Base-by-base conservation (phyloP, 441 rosid species). In the Theobroma grandiflorum region DNA sequence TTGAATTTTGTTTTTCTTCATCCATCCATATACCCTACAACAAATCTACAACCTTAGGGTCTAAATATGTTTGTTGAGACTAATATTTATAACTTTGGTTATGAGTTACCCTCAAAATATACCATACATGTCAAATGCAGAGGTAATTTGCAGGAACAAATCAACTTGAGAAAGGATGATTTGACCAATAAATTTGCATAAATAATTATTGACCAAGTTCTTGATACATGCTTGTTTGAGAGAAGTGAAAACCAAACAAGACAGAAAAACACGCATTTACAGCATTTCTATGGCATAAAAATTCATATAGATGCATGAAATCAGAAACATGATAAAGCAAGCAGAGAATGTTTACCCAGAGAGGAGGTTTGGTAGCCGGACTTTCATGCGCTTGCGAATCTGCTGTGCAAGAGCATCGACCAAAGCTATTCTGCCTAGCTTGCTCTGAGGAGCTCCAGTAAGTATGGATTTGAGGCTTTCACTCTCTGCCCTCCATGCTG, bases 401-500 rank as follows among this genome's bases (percentile, higher is more conserved):
- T 91, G 92, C 67, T 77, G 85, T 31, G 94, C 93, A 80, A 92
- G 88, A 38, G 93, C 87, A 76, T 92, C 94, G 59, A 89, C 92
- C 80, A 92, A 81, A 74, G 96, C 91, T 79, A 89, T 81, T 88
- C 96, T 90, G 47, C 96, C 96, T 40, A 91, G 90, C 84, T 89
- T 90, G 89, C 84, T 88, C 76, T 82, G 93, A 58, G 94, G 96
- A 79, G 89, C 89, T 79, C 92, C 92, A 63, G 89, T 87, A 79
- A 92, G 76, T 82, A 90, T 90, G 67, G 96, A 92, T 84, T 92
- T 92, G 33, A 92, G 89, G 83, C 90, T 88, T 85, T 90, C 96
- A 78, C 86, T 90, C 88, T 92, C 96, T 33, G 96, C 94, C 79
- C 86, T 89, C 96, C 96, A 92, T 78, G 96, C 93, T 80, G 96